Conservation (phyloP, 2,329 filamentous ascomycete species). For the Aspergillus tanneri region DNA sequence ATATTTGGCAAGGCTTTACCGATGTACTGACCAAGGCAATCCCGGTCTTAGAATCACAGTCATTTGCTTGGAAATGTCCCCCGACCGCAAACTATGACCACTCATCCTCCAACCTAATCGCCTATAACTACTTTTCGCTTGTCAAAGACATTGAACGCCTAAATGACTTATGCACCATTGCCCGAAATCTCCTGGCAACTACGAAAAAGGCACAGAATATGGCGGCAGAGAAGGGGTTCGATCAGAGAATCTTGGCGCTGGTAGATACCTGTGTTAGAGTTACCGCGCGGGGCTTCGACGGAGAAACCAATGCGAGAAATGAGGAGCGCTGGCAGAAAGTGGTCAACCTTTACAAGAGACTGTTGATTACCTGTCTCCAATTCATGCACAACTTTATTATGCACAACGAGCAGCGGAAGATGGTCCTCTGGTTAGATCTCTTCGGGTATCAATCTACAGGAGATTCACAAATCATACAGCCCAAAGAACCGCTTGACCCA, state of each 20-base stretch:
- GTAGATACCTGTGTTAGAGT: constrained; percentile 65
- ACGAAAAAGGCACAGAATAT: constrained; percentile 63
- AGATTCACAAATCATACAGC: constrained; percentile 47
- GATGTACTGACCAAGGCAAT: constrained; percentile 59
- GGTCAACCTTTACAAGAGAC: constrained; percentile 64
- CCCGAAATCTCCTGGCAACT: constrained; percentile 60
- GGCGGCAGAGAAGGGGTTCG: constrained; percentile 59
- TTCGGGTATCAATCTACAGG: constrained; percentile 58
- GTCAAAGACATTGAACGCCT: constrained; percentile 63
- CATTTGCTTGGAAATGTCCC: constrained; percentile 60
- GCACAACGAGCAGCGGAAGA: constrained; percentile 64
- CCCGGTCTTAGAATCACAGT: constrained; percentile 60
- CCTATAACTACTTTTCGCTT: constrained; percentile 57
- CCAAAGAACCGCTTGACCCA: constrained; percentile 43
- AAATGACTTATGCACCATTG: constrained; percentile 62
- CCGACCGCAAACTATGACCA: constrained; percentile 57
- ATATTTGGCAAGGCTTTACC: constrained; percentile 61
- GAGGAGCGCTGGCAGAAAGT: constrained; percentile 66
- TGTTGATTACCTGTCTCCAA: constrained; percentile 65
- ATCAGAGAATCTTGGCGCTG: constrained; percentile 60
- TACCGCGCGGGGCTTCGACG: constrained; percentile 64
- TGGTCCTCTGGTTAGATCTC: constrained; percentile 64
- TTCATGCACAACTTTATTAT: constrained; percentile 66
- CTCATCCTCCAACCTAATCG: constrained; percentile 61
- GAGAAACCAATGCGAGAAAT: constrained; percentile 60